Base-by-base conservation (phyloP, 1,284 basidiomycete genomes). In the Melampsora americana region DNA sequence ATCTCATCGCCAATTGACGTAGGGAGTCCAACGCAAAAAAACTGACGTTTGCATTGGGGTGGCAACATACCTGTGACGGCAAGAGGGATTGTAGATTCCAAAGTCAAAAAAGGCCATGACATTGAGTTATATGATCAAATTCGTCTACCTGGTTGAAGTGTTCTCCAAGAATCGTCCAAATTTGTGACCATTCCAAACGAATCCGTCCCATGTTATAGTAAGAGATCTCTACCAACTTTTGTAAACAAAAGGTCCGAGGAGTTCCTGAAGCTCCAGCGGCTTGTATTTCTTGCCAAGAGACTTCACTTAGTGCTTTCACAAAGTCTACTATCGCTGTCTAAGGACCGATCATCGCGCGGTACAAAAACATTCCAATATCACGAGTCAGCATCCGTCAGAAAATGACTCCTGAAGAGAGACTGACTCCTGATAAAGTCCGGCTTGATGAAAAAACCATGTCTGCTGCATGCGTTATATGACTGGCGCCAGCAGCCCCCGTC, bases 141-240 rank as follows among this genome's bases (percentile, higher is more conserved):
- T 23, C 70, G 80, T 85, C 78, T 79, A 92, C 93, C 85, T 97
- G 92, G 83, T 99, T 99, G 84, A 99, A 99, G 84, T 99, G 96
- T 83, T 97, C 95, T 65, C 96, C 96, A 23, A 99, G 86, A 77
- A 99, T 99, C 78, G 91, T 89, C 97, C 97, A 99, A 79, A 99
- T 87, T 83, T 93, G 92, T 3, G 93, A 95, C 96, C 96, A 99
- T 83, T 99, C 96, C 77, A 99, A 86, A 83, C 96, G 92, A 82
- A 99, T 99, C 77, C 96, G 91, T 78, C 87, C 90, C 96, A 99
- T 99, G 85, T 99, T 99, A 86, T 99, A 99, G 84, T 99, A 99
- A 28, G 94, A 96, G 79, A 99, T 99, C 83, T 99, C 96, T 65
- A 99, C 96, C 62, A 99, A 86, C 85, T 99, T 99, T 83, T 99